Evolutionary conservation across 192 early-diverging fungal species (phyloP), one percentile per base, ranked within the genome.

Genomic region (Thoreauomyces humboldtii): DNA sequence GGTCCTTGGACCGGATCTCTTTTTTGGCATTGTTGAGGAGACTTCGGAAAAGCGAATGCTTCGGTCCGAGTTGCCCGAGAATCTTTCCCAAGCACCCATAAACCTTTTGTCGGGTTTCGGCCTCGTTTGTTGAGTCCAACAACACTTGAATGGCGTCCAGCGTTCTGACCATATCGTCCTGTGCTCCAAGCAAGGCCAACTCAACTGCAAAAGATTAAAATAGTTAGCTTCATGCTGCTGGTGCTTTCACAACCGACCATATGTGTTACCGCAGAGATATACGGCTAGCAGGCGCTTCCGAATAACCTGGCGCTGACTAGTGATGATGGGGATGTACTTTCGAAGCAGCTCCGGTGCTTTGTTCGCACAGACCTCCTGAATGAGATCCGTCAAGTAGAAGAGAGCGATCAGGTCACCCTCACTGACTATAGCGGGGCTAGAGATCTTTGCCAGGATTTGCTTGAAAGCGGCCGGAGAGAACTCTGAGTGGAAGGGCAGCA

Each of bases 341-440:
- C 53, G 61, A 4, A 78, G 48, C 27, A 83, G 51, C 35, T 78
- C 79, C 4, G 67, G 67, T 1, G 79, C 76, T 55, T 81, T 80
- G 48, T 72, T 69, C 21, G 75, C 63, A 47, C 56, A 65, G 43
- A 81, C 63, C 14, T 82, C 74, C 31, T 70, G 54, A 19, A 83
- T 71, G 6, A 75, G 27, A 42, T 81, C 81, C 24, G 63, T 57
- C 19, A 78, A 27, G 57, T 79, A 83, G 41, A 79, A 68, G n/a
- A 83, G 60, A 9, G 80, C 80, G 37, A 83, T 67, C 14, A 83
- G 46, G 24, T 83, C 81, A 22, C 81, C 81, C 52, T 83, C 81
- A 56, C 69, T 74, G 15, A 71, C 69, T 29, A 74, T 42, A 2
- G 71, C 6, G 42, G 69, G 42, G 5, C 57, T 37, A 11, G 72